Base-by-base conservation (phyloP, 495 filamentous ascomycete genomes). In the Echria macrotheca region DNA sequence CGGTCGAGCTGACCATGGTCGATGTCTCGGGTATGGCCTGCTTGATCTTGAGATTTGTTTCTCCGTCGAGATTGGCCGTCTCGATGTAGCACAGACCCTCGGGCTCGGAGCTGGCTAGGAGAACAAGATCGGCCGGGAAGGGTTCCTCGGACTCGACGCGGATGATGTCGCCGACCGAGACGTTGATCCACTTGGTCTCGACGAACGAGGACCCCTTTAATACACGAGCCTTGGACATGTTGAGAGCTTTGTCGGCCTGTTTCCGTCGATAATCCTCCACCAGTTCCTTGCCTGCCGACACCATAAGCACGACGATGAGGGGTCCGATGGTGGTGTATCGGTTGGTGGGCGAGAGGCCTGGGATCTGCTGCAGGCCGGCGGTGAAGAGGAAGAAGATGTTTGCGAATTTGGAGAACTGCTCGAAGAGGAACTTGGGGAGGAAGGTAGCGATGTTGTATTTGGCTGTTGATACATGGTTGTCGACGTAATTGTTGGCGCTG, bases 351-450 rank as follows among this genome's bases (percentile, higher is more conserved):
- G 90, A 94, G 42, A 99, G 82, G 55, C 85, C 83, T 12, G 93
- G 94, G 57, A 99, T 95, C 64, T 99, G 94, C 71, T 99, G 94
- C 25, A 99, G 68, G 4, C 81, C 83, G 2, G 94, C 91, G 25
- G 94, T 99, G 68, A 99, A 96, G 60, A 99, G 82, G 84, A 99
- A 99, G 75, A 99, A 99, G 55, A 99, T 65, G 65, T 99, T 99
- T 70, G 93, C 94, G 70, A 95, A 96, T 71, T 96, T 99, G 41
- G 89, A 95, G 73, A 99, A 99, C 68, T 99, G 94, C 61, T 99
- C 94, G 69, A 90, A 94, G 17, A 99, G 73, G 72, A 99, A 99
- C 68, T 99, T 99, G 39, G 93, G 91, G 22, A 96, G 59, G 66
- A 97, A 97, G n/a, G 89, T 96, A 43, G 86, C 75, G 60, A 91